phyloP scores from a whole-genome alignment of 2,329 filamentous ascomycete genomes.

The Talaromyces rugulosus region DNA sequence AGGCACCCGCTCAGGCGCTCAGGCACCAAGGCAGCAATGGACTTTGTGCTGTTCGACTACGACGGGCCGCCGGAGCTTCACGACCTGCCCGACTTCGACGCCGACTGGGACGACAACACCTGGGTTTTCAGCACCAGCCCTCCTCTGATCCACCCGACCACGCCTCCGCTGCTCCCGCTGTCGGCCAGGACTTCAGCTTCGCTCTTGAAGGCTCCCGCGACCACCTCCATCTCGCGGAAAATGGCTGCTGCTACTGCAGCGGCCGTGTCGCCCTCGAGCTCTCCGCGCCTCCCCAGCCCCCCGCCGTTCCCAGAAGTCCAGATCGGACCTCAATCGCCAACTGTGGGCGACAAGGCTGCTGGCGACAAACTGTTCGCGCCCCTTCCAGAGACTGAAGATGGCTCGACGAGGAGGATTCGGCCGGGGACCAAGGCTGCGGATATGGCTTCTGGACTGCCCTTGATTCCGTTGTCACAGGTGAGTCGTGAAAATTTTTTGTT shows the following conservation, averaged over 20 bases:
- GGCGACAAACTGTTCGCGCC: constrained; percentile 39
- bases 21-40: constrained; percentile 2
- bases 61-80: constrained; percentile 4
- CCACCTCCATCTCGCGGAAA: constrained; percentile 19
- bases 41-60: constrained; percentile 13
- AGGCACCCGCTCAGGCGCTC: constrained; percentile 5
- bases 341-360: constrained; percentile 58
- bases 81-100: constrained; percentile 13
- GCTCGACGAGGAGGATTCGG: constrained; percentile 77
- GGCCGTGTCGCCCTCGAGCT: constrained; percentile 59
- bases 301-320: constrained; percentile 94
- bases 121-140: background rate
- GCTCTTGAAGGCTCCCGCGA: constrained; percentile 2
- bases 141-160: constrained; percentile 6
- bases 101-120: background rate
- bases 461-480: constrained; percentile 81
- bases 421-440: constrained; percentile 88
- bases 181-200: constrained; percentile 6
- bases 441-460: constrained; percentile 86
- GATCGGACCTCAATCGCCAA: constrained; percentile 73
- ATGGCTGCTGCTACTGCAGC: constrained; percentile 36
- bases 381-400: constrained; percentile 62
- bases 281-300: constrained; percentile 88
- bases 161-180: constrained; percentile 35
- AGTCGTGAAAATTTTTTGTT: constrained; percentile 22